Base-by-base conservation (phyloP, 2,329 filamentous ascomycete genomes). In the Colletotrichum truncatum region DNA sequence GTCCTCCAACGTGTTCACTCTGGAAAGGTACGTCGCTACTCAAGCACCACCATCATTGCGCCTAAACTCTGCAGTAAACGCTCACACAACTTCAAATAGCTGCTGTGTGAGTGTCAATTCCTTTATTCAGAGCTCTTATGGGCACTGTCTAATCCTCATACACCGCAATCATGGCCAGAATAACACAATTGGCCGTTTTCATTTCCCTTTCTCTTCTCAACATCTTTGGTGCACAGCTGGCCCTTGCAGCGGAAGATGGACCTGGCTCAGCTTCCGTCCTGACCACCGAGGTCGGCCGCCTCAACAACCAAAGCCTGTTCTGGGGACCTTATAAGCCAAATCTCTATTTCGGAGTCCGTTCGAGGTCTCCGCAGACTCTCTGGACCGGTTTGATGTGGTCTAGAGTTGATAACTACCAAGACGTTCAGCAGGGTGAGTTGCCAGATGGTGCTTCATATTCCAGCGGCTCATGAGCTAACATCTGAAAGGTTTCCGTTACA, bases 291-390 rank as follows among this genome's bases (percentile, higher is more conserved):
- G 78, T 86, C 66, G 81, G 79, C 32, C 83, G 84, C 12, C 75
- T 83, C 67, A 88, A 87, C 73, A 97, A 98, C 78, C 87, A 97
- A 74, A 95, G 91, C 73, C 84, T 99, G 71, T 85, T 98, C 82
- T 99, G 96, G 96, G 96, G 96, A 0, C 93, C 96, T 2, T 99
- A 98, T 81, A 89, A 93, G 71, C 92, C 95, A 0, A 98, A 98
- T 74, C 80, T 98, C 45, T 98, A 98, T 79, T 98, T 98, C 82
- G 95, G 95, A 2, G 87, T 97, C 34, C 87, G 93, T 18, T 93
- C 95, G 46, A 87, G 94, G 64, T 84, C 95, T 52, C 91, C 94
- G 0, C 89, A 94, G 75, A 94, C 93, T 72, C 77, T 98, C 70
- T 89, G 91, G 78, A 89, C 93, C 2, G 94, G 92, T 1, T 82